Base-by-base conservation (phyloP, 805 yeast species). In the Candida krabiensis region DNA sequence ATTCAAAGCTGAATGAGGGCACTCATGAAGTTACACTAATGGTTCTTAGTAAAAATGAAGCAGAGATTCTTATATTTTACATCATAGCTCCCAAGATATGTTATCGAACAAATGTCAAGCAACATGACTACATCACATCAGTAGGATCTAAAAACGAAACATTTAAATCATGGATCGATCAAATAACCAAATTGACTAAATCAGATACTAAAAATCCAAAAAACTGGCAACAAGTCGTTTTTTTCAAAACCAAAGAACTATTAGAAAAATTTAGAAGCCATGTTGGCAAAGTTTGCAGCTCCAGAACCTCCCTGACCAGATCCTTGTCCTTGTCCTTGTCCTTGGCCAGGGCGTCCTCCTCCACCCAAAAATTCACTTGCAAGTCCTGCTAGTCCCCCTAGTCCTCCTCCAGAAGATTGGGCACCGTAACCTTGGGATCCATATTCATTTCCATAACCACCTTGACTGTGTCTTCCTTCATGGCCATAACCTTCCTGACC, bases 391-490 rank as follows among this genome's bases (percentile, higher is more conserved):
- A 21, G 38, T 18, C 28, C 30, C 3, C 40, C 44, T n/a, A 26
- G 19, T 22, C 34, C 30, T 15, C 37, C 36, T 17, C 8, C 12
- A 24, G 35, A 31, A 16, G 39, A 38, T 13, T 35, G 35, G n/a
- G 19, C 28, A 14, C 26, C 26, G 12, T 13, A 16, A n/a, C 15
- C 18, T 12, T 19, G 18, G n/a, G 29, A 29, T 9, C 30, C 23
- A 2, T 16, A 25, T 13, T 12, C 19, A 23, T 39, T 33, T 12
- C 41, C 43, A 6, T 19, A 21, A n/a, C 34, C 30, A 27, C 43
- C 43, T 50, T 47, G 35, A 19, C 49, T 44, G 31, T 27, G 19
- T 37, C 49, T 17, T 37, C 69, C 71, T 43, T 55, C 52, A 22
- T 44, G 41, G 6, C 31, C 30, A 14, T 30, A 26, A 17, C 37